Conservation (phyloP, 371 early-diverging fungal genomes). For the Chytridium lagenaria region DNA sequence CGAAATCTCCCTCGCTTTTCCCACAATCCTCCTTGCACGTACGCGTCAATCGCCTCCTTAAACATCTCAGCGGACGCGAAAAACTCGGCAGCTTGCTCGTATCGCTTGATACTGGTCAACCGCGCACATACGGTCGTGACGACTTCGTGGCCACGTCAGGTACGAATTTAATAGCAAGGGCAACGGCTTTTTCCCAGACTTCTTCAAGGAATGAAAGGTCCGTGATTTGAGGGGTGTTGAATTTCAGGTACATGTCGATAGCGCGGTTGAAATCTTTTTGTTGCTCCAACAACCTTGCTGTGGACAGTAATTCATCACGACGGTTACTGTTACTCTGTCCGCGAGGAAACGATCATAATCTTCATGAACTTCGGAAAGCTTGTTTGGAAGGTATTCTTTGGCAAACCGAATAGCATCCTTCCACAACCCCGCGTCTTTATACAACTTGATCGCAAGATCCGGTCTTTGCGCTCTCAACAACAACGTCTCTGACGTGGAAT, state of each 20-base stretch:
- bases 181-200: constrained; percentile 58
- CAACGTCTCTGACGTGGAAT: constrained; percentile 55
- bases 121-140: constrained; percentile 50
- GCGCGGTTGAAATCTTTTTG: constrained; percentile 59
- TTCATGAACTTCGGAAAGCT: constrained; percentile 52
- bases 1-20: constrained; percentile 54
- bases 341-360: constrained; percentile 56
- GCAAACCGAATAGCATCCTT: constrained; percentile 62
- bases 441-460: constrained; percentile 59
- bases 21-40: constrained; percentile 51
- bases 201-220: constrained; percentile 51
- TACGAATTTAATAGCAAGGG: constrained; percentile 59
- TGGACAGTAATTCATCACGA: constrained; percentile 50
- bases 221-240: constrained; percentile 44
- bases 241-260: constrained; percentile 60
- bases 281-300: constrained; percentile 55
- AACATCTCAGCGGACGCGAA: constrained; percentile 53
- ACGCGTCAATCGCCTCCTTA: constrained; percentile 62
- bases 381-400: constrained; percentile 59
- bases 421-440: constrained; percentile 61
- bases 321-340: constrained; percentile 44
- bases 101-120: constrained; percentile 48
- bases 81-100: constrained; percentile 56
- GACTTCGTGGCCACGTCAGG: constrained; percentile 55
- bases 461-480: constrained; percentile 63